Base-by-base conservation (phyloP, 352 stramenopile species). In the Phytophthora cactorum region DNA sequence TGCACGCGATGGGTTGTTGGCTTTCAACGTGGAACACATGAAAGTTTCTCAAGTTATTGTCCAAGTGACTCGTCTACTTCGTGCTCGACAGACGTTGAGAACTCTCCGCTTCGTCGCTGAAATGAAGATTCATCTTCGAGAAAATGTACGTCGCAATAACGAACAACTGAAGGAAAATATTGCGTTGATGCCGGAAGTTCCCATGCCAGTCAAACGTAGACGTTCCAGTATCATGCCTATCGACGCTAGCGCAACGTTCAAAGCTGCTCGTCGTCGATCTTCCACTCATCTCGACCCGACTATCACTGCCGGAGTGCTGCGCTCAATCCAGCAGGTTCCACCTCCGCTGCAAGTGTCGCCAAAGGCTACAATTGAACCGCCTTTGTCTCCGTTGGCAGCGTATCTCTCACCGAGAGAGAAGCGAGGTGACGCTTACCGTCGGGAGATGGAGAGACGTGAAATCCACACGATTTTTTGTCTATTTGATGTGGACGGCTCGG, bases 21-120 rank as follows among this genome's bases (percentile, higher is more conserved):
- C 81, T 11, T 93, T 93, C 71, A 91, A 89, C 53, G 79, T 93
- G 22, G 82, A 93, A 71, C 77, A 90, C 55, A 82, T 93, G 72
- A 93, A 93, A 59, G 71, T 74, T 5, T 77, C 79, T 17, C 78
- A 77, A 31, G 75, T 90, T n/a, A 86, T 93, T 27, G 70, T 74
- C 8, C 85, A 88, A 63, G 82, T 93, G 31, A 84, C 86, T 54
- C 82, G 84, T 3, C 69, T 86, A 12, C 47, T 91, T 9, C 84
- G 84, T 36, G 84, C 82, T n/a, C 75, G 81, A 22, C 82, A 89
- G 53, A 93, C 84, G 31, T 66, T 93, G 36, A 79, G 84, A 25
- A 93, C 81, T 5, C 71, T 93, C n/a, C 84, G 84, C 3, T 93
- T 91, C 29, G 70, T 93, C 3, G 84, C 84, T 7, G 84, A 93